Conservation (phyloP, 2,329 filamentous ascomycete species). For the Coniella lustricola region DNA sequence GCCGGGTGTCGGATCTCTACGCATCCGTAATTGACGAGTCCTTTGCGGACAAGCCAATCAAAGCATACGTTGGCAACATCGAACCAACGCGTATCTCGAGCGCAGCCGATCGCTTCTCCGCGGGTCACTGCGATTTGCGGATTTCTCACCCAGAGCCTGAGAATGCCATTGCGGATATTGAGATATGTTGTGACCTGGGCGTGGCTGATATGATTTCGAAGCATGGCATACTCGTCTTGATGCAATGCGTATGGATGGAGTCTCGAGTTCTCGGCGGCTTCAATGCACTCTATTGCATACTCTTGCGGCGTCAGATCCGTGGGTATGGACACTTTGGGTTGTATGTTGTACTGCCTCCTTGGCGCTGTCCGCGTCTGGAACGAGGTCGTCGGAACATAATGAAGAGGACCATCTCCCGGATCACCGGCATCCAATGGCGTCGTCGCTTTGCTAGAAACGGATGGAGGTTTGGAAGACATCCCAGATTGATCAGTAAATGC, state of each 20-base stretch:
- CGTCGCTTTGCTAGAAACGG: constrained; percentile 55
- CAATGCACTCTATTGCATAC: constrained; percentile 87
- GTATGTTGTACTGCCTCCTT: constrained; percentile 48
- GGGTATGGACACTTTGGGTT: constrained; percentile 79
- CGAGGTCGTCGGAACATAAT: constrained; percentile 12
- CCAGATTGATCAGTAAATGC: constrained; percentile 49
- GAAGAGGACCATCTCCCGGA: constrained; percentile 25
- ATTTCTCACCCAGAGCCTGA: constrained; percentile 83
- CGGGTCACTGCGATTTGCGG: constrained; percentile 74
- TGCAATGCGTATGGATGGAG: constrained; percentile 87
- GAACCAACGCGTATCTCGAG: constrained; percentile 82
- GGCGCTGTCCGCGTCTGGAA: constrained; percentile 22
- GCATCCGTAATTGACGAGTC: constrained; percentile 96
- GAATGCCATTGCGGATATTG: constrained; percentile 90
- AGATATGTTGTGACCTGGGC: constrained; percentile 90
- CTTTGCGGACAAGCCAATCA: constrained; percentile 83
- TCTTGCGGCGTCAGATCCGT: constrained; percentile 62
- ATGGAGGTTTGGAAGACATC: constrained; percentile 46
- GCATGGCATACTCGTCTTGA: constrained; percentile 70
- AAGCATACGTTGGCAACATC: constrained; percentile 82
- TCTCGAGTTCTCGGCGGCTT: constrained; percentile 81
- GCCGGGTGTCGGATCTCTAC: constrained; percentile 55
- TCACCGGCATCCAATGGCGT: constrained; percentile 46
- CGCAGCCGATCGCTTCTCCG: constrained; percentile 85
- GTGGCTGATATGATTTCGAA: constrained; percentile 76